phyloP scores from a whole-genome alignment of 352 stramenopile species.

The Phytophthora ramorum region DNA sequence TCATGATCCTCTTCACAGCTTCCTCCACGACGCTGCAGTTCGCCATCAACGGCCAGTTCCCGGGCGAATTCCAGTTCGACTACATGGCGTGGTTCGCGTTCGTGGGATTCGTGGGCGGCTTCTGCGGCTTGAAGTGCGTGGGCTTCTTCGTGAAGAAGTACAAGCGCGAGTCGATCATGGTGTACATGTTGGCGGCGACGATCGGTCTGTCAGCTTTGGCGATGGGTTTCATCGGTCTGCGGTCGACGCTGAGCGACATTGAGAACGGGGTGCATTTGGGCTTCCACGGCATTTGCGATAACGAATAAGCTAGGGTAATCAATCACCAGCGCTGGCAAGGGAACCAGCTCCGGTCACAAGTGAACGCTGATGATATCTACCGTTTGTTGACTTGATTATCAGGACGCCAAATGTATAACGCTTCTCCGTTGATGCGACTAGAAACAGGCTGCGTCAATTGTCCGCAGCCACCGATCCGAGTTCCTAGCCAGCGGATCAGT shows the following conservation, averaged over 20 bases:
- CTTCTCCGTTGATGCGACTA: no score
- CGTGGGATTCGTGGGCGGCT: conserved; percentile 87
- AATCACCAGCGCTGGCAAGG: no score
- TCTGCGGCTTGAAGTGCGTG: conserved; percentile 80
- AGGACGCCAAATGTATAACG: no score
- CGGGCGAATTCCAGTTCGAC: conserved; percentile 81
- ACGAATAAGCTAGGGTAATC: conserved; percentile 30
- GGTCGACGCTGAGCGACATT: conserved; percentile 57
- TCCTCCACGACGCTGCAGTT: conserved; percentile 93
- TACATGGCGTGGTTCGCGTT: conserved; percentile 91
- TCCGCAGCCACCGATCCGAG: no score
- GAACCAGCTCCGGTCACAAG: no score
- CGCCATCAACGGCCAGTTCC: conserved; percentile 76
- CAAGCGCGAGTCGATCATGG: conserved; percentile 82
- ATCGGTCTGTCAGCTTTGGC: conserved; percentile 71
- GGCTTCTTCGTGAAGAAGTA: conserved; percentile 91
- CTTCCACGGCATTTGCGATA: conserved; percentile 68
- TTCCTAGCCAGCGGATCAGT: no score
- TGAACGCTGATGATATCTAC: no score
- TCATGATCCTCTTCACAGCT: conserved; percentile 89
- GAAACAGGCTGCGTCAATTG: no score
- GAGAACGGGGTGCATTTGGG: conserved; percentile 60
- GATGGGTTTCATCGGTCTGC: conserved; percentile 69
- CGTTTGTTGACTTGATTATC: no score
- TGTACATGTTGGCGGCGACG: conserved; percentile 69